Percentiles rank a stretch among this genome's conserved stretches.
These are phyloP conservation scores for Microdochium trichocladiopsis DNA, from an alignment of 2,329 filamentous ascomycete species.

Conservation along the genomic window DNA sequence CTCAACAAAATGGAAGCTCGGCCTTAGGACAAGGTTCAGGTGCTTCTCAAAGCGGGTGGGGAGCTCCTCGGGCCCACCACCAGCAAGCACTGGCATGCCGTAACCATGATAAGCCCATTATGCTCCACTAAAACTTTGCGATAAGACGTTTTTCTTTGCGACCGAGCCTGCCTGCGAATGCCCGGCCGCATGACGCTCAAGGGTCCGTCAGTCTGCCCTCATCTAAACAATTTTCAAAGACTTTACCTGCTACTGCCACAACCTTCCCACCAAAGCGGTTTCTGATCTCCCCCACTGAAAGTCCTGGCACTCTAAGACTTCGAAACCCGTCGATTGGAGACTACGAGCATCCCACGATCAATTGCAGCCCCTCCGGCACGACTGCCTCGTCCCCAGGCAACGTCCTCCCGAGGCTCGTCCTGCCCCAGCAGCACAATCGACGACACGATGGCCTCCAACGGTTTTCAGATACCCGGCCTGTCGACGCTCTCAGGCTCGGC, in stretches of 20 bases:
- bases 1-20: background rate
- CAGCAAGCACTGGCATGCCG: background rate
- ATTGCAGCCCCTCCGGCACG: too few species aligned
- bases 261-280: background rate
- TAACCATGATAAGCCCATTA: background rate
- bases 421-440: background rate
- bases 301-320: too few species aligned
- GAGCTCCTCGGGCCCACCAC: background rate
- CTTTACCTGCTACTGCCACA: background rate
- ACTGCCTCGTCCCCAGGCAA: too few species aligned
- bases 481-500: constrained; percentile 8
- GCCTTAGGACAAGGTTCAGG: background rate
- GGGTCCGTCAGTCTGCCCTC: background rate
- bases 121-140: background rate
- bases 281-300: too few species aligned
- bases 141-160: background rate
- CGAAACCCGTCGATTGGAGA: too few species aligned
- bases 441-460: constrained; percentile 9
- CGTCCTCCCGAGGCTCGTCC: too few species aligned
- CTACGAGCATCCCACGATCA: too few species aligned
- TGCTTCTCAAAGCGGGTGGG: background rate
- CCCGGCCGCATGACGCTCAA: background rate
- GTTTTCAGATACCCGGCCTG: constrained; percentile 19
- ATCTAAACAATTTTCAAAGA: background rate
- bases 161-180: background rate